These are phyloP conservation scores for Colletotrichum tropicale DNA, from an alignment of 2,329 filamentous ascomycete genomes.

Conservation along the genomic window DNA sequence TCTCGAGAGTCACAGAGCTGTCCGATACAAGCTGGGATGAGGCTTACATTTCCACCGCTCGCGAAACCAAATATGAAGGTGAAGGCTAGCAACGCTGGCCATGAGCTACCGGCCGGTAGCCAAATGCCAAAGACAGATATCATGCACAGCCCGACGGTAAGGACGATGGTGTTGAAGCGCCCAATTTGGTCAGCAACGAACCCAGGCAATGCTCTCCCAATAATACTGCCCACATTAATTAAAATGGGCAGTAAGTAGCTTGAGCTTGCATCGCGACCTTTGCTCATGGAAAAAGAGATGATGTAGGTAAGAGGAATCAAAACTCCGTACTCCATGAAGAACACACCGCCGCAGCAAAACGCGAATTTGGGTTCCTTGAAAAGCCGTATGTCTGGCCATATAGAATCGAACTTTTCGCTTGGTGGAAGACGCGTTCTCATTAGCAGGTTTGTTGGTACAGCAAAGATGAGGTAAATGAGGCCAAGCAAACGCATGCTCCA, in stretches of 20 bases:
- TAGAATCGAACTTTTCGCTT: conserved; percentile 56
- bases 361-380: conserved; percentile 65
- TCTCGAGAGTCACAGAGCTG: neutral
- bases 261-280: conserved; percentile 67
- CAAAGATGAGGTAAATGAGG: conserved; percentile 49
- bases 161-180: conserved; percentile 81
- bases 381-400: conserved; percentile 67
- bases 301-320: conserved; percentile 87
- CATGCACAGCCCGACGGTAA: conserved; percentile 51
- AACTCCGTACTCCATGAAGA: conserved; percentile 74
- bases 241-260: conserved; percentile 81
- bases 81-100: neutral
- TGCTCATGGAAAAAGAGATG: conserved; percentile 71
- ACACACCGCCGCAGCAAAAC: conserved; percentile 69
- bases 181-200: conserved; percentile 82
- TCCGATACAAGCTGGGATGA: neutral
- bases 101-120: neutral
- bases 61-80: neutral
- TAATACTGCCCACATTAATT: conserved; percentile 78
- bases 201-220: conserved; percentile 82
- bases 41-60: neutral
- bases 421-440: conserved; percentile 66
- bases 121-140: neutral
- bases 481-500: conserved; percentile 58
- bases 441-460: conserved; percentile 49